phyloP scores from a whole-genome alignment of 2,329 filamentous ascomycete species.

The Coleophoma eucalyptorum region DNA sequence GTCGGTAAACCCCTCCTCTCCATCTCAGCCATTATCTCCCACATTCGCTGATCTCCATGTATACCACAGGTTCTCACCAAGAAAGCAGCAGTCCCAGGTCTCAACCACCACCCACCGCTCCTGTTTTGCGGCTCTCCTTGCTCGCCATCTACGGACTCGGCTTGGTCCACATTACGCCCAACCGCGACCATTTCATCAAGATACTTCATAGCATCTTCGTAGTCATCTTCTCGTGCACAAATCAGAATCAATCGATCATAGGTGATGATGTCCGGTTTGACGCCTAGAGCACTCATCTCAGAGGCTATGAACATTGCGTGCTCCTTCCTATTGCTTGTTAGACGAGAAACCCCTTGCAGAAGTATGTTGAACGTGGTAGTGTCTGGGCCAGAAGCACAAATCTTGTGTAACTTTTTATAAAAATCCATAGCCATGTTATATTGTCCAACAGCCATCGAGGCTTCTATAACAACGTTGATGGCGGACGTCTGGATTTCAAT shows the following conservation, averaged over 20 bases:
- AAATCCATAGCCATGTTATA: constrained; percentile 50
- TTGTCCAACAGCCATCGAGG: constrained; percentile 28
- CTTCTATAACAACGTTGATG: constrained; percentile 37
- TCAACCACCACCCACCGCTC: constrained; percentile 26
- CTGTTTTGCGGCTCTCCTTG: constrained; percentile 4
- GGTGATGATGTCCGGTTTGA: constrained; percentile 52
- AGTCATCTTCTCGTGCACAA: constrained; percentile 40
- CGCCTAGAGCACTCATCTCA: constrained; percentile 54
- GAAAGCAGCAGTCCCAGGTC: constrained; percentile 17
- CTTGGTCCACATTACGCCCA: constrained; percentile 23
- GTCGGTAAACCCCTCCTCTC: constrained; percentile 12
- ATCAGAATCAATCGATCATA: constrained; percentile 60
- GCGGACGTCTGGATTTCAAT: constrained; percentile 46
- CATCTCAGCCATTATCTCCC: constrained; percentile 20
- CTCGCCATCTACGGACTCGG: background rate
- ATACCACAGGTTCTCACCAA: constrained; percentile 17
- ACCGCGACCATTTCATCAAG: constrained; percentile 43
- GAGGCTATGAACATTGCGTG: constrained; percentile 57
- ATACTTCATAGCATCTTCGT: constrained; percentile 44
- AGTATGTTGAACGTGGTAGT: constrained; percentile 60
- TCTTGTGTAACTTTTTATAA: constrained; percentile 56
- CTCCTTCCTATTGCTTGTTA: constrained; percentile 36
- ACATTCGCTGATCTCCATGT: constrained; percentile 16
- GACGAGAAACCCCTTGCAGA: constrained; percentile 34
- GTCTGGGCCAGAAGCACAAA: constrained; percentile 40